phyloP scores from a whole-genome alignment of 2,329 filamentous ascomycete genomes.

The Endothia cerciana region DNA sequence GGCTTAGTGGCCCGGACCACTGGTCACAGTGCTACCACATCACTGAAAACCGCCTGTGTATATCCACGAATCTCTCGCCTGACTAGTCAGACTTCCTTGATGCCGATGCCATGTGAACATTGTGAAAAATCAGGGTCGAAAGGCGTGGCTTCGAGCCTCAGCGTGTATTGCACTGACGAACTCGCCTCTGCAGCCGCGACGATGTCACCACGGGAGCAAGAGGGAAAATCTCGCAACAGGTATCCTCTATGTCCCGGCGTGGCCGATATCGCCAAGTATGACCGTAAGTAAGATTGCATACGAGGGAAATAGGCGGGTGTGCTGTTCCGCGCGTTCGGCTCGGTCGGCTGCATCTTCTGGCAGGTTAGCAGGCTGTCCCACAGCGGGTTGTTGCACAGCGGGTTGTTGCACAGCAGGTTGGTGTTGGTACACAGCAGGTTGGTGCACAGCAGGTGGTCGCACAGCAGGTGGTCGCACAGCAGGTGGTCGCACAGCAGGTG shows the following conservation, averaged over 20 bases:
- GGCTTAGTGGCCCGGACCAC: background rate
- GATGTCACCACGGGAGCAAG: background rate
- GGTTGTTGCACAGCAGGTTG: too few relatives aligned
- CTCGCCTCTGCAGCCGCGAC: background rate
- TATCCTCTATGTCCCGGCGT: conserved; percentile 1
- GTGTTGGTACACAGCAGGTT: too few relatives aligned
- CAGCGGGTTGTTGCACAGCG: background rate
- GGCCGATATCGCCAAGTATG: conserved; percentile 6
- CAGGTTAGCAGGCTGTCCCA: background rate
- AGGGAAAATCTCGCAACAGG: conserved; percentile 11
- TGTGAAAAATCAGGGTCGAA: background rate
- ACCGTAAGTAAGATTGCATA: background rate
- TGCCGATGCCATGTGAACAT: background rate
- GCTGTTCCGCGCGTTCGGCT: conserved; percentile 10
- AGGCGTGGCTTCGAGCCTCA: background rate
- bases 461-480: too few relatives aligned
- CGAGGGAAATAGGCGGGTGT: background rate
- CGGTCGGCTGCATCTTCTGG: background rate
- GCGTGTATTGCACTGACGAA: background rate
- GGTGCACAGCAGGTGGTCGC: too few relatives aligned
- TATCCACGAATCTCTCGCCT: background rate
- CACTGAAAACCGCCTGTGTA: background rate
- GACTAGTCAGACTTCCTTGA: background rate
- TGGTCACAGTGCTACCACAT: background rate
- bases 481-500: background rate